phyloP scores from a whole-genome alignment of 495 filamentous ascomycete species.

The Evernia prunastri region DNA sequence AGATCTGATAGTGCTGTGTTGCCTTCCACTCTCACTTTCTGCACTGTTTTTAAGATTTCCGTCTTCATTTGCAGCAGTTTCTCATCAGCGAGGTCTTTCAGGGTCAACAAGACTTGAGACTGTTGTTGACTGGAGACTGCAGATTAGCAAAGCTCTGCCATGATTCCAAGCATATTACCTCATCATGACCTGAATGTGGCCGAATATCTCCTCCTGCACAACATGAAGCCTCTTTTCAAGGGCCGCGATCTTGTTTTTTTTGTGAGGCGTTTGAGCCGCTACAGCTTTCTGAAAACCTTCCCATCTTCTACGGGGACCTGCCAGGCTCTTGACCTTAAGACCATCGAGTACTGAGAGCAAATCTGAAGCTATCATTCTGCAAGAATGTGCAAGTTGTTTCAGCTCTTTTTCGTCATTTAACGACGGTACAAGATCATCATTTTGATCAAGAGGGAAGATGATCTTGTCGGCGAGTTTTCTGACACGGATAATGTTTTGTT shows the following conservation, averaged over 20 bases:
- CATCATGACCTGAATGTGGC: slow-evolving; percentile 11
- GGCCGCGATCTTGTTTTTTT: slow-evolving; percentile 10
- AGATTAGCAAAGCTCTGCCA: neutral
- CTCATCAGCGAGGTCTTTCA: slow-evolving; percentile 8
- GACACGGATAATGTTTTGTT: slow-evolving; percentile 1
- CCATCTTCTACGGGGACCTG: neutral
- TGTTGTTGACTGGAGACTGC: slow-evolving; percentile 1
- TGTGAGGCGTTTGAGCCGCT: slow-evolving; percentile 3
- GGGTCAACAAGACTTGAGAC: neutral
- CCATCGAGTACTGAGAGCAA: slow-evolving; percentile 1
- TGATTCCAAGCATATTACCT: slow-evolving; percentile 8
- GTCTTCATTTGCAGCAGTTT: neutral
- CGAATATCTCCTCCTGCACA: slow-evolving; percentile 5
- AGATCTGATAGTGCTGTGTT: neutral
- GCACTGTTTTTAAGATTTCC: slow-evolving; percentile 5
- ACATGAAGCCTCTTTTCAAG: slow-evolving; percentile 3
- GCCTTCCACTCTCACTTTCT: neutral
- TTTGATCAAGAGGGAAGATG: neutral
- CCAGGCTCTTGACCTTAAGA: neutral
- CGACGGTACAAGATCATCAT: neutral
- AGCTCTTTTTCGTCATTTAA: neutral
- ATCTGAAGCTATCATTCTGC: slow-evolving; percentile 3
- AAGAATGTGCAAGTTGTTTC: neutral
- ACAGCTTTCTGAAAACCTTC: slow-evolving; percentile 6
- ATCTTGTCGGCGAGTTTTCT: neutral